Percentiles rank a stretch among this genome's conserved stretches.
phyloP scores from a whole-genome alignment of 257 asterid genomes.

The Ophiorrhiza pumila region DNA sequence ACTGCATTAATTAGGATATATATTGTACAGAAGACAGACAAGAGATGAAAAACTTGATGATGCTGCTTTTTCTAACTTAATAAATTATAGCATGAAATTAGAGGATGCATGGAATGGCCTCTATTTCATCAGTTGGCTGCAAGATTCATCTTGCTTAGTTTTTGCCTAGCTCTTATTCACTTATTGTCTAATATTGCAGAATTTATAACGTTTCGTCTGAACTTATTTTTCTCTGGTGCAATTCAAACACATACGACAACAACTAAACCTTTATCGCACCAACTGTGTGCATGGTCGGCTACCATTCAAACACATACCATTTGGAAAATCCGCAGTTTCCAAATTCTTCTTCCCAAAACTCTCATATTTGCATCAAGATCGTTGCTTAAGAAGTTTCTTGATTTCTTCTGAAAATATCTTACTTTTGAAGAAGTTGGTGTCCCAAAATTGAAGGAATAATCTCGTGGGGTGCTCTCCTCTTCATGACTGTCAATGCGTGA shows the following conservation, averaged over 20 bases:
- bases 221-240: not conserved
- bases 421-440: constrained; percentile 19
- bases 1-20: too few relatives aligned
- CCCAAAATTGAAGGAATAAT: constrained; percentile 22
- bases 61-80: too few relatives aligned
- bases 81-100: too few relatives aligned
- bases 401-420: constrained; percentile 28
- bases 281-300: too few relatives aligned
- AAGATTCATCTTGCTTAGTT: not conserved
- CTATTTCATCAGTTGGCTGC: too few relatives aligned
- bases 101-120: too few relatives aligned
- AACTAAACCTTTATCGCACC: too few relatives aligned
- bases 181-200: too few relatives aligned
- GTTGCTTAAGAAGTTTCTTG: constrained; percentile 33
- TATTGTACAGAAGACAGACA: too few relatives aligned
- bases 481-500: constrained; percentile 11
- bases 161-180: not conserved
- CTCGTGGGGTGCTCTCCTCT: constrained; percentile 18
- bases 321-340: not conserved
- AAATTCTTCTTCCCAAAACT: constrained; percentile 12
- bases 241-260: constrained; percentile 4
- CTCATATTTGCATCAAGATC: constrained; percentile 8
- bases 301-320: constrained; percentile 9
- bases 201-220: too few relatives aligned
- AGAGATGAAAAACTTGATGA: too few relatives aligned